phyloP scores from a whole-genome alignment of 352 stramenopile genomes.

The Pythium folliculosum region DNA sequence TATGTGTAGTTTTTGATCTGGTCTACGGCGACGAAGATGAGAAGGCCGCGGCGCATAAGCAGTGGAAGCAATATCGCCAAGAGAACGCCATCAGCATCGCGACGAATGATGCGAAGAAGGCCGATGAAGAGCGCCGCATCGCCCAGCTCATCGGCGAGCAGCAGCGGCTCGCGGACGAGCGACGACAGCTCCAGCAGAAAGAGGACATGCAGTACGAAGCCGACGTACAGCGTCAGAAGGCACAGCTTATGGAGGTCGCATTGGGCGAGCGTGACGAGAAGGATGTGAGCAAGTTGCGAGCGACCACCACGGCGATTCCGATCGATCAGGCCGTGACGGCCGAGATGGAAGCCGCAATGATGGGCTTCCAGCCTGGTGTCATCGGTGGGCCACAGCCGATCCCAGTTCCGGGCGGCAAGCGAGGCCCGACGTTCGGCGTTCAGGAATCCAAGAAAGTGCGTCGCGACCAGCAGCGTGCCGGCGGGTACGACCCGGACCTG shows the following conservation, averaged over 20 bases:
- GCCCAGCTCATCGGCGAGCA: constrained; percentile 83
- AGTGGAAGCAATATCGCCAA: constrained; percentile 86
- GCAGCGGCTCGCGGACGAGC: constrained; percentile 76
- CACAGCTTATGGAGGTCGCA: constrained; percentile 85
- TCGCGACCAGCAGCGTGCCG: constrained; percentile 75
- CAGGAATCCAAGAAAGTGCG: constrained; percentile 82
- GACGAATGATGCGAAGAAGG: constrained; percentile 85
- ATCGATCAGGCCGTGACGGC: constrained; percentile 87
- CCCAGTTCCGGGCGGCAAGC: constrained; percentile 78
- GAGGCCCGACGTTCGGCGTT: constrained; percentile 72
- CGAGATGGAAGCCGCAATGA: constrained; percentile 89
- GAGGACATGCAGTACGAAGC: constrained; percentile 83
- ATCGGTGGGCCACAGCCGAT: constrained; percentile 73
- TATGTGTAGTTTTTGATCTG: constrained; percentile 73
- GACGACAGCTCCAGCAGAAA: constrained; percentile 69
- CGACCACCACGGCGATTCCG: constrained; percentile 77
- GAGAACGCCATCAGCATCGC: constrained; percentile 84
- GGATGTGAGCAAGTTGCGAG: constrained; percentile 70
- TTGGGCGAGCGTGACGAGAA: constrained; percentile 80
- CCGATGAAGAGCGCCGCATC: constrained; percentile 86
- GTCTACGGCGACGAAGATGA: constrained; percentile 76
- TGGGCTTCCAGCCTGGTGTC: constrained; percentile 81
- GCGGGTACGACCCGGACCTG: constrained; percentile 77
- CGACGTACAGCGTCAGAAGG: constrained; percentile 78
- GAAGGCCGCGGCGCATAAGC: constrained; percentile 71